Evolutionary conservation across 352 stramenopile species (phyloP).

Genomic region (Aphanomyces astaci): DNA sequence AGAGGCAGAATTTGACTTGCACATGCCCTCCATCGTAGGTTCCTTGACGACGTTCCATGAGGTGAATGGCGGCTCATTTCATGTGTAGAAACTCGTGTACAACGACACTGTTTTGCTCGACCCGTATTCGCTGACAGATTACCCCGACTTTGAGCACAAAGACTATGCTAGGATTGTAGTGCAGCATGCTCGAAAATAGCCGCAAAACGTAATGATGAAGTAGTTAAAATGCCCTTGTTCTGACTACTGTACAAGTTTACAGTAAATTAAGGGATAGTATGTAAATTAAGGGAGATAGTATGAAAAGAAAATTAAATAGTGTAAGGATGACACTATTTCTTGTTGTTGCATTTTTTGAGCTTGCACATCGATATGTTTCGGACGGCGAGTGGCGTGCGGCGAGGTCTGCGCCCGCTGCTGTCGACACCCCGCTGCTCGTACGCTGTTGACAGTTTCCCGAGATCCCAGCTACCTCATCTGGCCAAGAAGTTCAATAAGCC

Average conservation of each 20-base stretch:
- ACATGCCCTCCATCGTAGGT: constrained; percentile 15
- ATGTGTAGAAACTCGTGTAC: constrained; percentile 12
- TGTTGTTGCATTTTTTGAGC: no score
- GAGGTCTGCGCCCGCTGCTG: neutral
- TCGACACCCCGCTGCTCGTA: neutral
- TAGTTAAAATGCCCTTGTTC: no score
- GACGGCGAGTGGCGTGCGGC: neutral
- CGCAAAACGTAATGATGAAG: no score
- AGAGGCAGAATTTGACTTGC: constrained; percentile 17
- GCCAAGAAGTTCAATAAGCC: constrained; percentile 8
- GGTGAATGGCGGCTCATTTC: no score
- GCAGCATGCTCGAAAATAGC: constrained; percentile 13
- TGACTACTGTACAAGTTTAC: no score
- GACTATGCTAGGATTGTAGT: constrained; percentile 10
- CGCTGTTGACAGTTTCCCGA: constrained; percentile 10
- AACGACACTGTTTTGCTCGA: constrained; percentile 6
- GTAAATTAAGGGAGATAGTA: no score
- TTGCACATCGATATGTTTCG: neutral
- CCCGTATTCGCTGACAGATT: constrained; percentile 21
- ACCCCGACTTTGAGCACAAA: constrained; percentile 3
- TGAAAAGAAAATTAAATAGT: no score
- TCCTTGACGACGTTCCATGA: neutral
- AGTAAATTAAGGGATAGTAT: no score
- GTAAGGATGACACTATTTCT: no score
- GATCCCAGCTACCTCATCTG: constrained; percentile 7